These are phyloP conservation scores for Hymenochaete sp. DNA, from an alignment of 1,284 basidiomycete species.

Conservation along the genomic window DNA sequence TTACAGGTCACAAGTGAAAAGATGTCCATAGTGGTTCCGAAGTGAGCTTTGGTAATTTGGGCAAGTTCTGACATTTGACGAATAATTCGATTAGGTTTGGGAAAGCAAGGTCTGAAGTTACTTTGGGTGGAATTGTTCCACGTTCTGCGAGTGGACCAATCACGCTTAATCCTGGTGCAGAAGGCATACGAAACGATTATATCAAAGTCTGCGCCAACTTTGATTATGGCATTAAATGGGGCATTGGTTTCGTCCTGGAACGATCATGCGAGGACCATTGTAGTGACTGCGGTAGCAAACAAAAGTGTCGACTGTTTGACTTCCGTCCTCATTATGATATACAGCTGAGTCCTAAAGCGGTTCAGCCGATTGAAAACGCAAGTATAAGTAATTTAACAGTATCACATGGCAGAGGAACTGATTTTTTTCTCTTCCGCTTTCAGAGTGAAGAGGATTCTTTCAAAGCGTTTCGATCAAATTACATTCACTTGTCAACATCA, in stretches of 20 bases:
- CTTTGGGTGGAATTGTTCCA: constrained; percentile 1
- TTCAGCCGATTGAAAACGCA: constrained; percentile 44
- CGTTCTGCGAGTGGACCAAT: neutral
- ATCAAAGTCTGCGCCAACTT: constrained; percentile 72
- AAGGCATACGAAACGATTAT: constrained; percentile 8
- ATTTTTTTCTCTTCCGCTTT: constrained; percentile 2
- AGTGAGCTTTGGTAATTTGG: constrained; percentile 37
- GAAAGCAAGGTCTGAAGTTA: no score
- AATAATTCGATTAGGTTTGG: constrained; percentile 5
- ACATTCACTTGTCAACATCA: constrained; percentile 89
- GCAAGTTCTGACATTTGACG: neutral
- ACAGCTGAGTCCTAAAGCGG: constrained; percentile 47
- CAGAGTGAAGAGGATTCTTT: constrained; percentile 68
- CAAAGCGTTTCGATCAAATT: constrained; percentile 87
- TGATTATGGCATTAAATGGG: constrained; percentile 84
- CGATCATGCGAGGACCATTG: constrained; percentile 80
- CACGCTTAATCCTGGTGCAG: constrained; percentile 5
- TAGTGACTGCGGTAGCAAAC: constrained; percentile 46
- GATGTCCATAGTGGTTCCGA: constrained; percentile 76
- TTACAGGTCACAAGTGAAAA: constrained; percentile 80
- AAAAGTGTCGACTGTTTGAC: constrained; percentile 72
- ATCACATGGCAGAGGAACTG: neutral
- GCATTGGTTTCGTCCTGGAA: constrained; percentile 80
- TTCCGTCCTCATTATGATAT: constrained; percentile 84
- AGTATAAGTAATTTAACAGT: constrained; percentile 18